Evolutionary conservation across 1,284 basidiomycete genomes (phyloP).

Genomic region (Meira miltonrushii): DNA sequence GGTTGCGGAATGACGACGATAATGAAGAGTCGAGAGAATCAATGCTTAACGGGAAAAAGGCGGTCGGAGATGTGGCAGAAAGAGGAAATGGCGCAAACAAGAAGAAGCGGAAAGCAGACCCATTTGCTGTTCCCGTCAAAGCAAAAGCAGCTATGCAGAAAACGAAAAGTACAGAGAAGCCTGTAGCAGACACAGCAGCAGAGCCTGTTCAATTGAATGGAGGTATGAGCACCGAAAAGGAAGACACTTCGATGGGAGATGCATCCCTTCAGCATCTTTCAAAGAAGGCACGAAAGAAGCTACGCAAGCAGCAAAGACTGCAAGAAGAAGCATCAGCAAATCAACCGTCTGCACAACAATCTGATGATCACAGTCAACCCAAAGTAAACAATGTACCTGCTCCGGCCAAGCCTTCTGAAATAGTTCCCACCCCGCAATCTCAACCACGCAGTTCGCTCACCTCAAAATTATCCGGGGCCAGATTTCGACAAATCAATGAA

Average conservation of each 20-base stretch:
- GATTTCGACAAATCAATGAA: constrained; percentile 53
- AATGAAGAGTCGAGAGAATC: neutral
- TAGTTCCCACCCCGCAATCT: neutral
- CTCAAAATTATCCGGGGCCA: constrained; percentile 42
- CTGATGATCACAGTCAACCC: neutral
- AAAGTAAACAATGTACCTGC: neutral
- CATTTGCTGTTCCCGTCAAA: neutral
- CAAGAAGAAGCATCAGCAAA: constrained; percentile 6
- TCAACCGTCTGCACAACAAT: neutral
- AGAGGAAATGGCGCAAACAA: neutral
- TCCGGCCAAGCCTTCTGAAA: neutral
- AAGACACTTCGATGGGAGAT: neutral
- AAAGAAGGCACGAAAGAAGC: constrained; percentile 14
- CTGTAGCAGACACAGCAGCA: neutral
- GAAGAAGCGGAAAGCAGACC: neutral
- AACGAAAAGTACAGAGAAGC: neutral
- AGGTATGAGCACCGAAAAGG: neutral
- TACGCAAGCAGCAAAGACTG: constrained; percentile 13
- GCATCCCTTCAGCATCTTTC: neutral
- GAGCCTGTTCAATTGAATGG: neutral
- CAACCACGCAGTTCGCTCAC: constrained; percentile 21
- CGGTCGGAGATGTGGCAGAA: neutral
- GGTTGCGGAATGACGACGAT: neutral
- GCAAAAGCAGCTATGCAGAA: neutral
- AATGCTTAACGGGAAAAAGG: neutral